These are phyloP conservation scores for Plasmodium gonderi DNA, from an alignment of 169 alveolate genomes.

Conservation along the genomic window DNA sequence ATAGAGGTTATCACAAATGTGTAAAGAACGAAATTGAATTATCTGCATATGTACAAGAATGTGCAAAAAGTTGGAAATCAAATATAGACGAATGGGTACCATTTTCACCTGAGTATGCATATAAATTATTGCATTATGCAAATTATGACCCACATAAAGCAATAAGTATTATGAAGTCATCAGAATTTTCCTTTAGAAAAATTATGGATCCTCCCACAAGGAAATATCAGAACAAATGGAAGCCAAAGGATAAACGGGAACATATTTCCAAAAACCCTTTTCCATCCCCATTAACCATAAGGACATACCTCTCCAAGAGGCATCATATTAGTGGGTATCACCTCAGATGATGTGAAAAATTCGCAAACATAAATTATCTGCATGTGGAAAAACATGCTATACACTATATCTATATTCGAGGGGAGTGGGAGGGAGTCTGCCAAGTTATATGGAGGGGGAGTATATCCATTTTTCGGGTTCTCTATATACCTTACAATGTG, in stretches of 20 bases:
- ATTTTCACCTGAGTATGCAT: conserved; percentile 91
- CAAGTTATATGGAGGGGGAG: too few species aligned
- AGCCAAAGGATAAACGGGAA: conserved; percentile 90
- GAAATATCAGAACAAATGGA: conserved; percentile 90
- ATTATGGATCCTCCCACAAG: conserved; percentile 90
- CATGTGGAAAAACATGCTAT: too few species aligned
- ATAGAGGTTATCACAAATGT: conserved; percentile 69
- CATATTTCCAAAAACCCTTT: conserved; percentile 84
- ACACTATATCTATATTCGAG: too few species aligned
- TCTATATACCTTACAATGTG: too few species aligned
- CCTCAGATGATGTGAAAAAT: conserved; percentile 17
- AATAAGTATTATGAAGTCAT: conserved; percentile 81
- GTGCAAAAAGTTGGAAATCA: conserved; percentile 90
- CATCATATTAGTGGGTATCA: conserved; percentile 77
- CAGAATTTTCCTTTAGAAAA: conserved; percentile 62
- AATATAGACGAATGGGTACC: conserved; percentile 90
- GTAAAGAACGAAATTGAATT: conserved; percentile 75
- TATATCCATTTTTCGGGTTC: too few species aligned
- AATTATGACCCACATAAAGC: conserved; percentile 91
- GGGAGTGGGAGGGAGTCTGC: too few species aligned
- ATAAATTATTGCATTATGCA: conserved; percentile 88
- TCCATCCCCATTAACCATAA: conserved; percentile 85
- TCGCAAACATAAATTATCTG: too few species aligned
- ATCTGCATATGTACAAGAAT: conserved; percentile 86
- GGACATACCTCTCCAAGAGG: conserved; percentile 82